Base-by-base conservation (phyloP, 192 early-diverging fungal genomes). In the Backusella australiensis region DNA sequence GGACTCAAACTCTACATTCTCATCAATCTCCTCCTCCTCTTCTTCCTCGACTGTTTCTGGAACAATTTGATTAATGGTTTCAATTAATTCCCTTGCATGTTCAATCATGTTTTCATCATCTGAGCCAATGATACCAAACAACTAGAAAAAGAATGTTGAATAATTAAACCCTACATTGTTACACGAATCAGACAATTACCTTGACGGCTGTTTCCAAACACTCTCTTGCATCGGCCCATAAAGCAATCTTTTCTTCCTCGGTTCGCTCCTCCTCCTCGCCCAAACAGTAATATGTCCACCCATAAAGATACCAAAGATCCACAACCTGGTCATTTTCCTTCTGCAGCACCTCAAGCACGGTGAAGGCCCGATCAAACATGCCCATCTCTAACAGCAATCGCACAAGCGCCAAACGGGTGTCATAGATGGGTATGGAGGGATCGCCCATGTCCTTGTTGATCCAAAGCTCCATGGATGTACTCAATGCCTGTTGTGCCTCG, bases 221-320 rank as follows among this genome's bases (percentile, higher is more conserved):
- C 72, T 95, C 93, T 63, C 87, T 85, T 32, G 96, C 96, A 79
- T 94, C 93, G 67, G 90, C 90, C 86, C 85, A 85, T 49, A 81
- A 78, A 3, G 85, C 86, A 36, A 81, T 80, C 75, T 83, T 83
- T 36, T 91, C 87, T 17, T 89, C 88, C 2, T 86, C 84, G 49
- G 75, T 67, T 3, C 78, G 70, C 12, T 81, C 73, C 3, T 76
- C 85, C 17, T 91, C 92, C 35, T 89, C 86, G n/a, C 85, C 85
- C 73, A 92, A 85, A 76, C 91, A 86, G 74, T 93, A 94, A 75
- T 97, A 96, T 46, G 92, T 91, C 94, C 94, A 99, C 42, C 96
- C 95, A 86, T 92, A 97, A 68, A 99, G 88, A 83, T 99, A 99
- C 94, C 96, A 98, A 39, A 90, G 78, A 80, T 99, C 96, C 6